Evolutionary conservation across 345 rosid genomes (phyloP).

Genomic region (Limnanthes douglasii): DNA sequence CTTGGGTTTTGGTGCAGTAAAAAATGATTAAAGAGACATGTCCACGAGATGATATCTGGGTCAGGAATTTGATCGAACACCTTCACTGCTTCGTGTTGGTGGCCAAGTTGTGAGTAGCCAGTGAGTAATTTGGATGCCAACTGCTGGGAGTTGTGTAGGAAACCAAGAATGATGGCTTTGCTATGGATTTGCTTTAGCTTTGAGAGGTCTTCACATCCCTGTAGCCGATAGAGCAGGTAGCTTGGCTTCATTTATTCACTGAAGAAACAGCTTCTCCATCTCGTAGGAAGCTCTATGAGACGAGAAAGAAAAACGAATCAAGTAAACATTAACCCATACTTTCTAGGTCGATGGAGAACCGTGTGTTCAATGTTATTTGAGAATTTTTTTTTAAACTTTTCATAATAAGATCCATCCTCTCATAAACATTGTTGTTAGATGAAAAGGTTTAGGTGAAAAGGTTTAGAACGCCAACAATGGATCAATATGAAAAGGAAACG

Average conservation of each 20-base stretch:
- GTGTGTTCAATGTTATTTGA: no score
- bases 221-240: neutral
- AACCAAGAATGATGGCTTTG: slow-evolving; percentile 2
- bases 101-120: slow-evolving; percentile 1
- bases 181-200: slow-evolving; percentile 12
- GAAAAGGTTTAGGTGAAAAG: no score
- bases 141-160: slow-evolving; percentile 1
- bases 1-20: neutral
- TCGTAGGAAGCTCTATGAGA: no score
- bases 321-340: no score
- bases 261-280: no score
- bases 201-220: neutral
- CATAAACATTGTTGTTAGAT: no score
- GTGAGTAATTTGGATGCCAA: neutral
- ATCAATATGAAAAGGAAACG: no score
- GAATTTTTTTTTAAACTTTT: no score
- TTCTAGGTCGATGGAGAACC: no score
- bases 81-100: slow-evolving; percentile 1
- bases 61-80: slow-evolving; percentile 8
- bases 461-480: no score
- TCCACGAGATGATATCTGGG: slow-evolving; percentile 14
- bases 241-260: neutral
- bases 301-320: no score
- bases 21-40: slow-evolving; percentile 9
- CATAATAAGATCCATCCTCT: no score